These are phyloP conservation scores for Juncus effusus DNA, from an alignment of 176 grass and related monocot genomes.

Conservation along the genomic window DNA sequence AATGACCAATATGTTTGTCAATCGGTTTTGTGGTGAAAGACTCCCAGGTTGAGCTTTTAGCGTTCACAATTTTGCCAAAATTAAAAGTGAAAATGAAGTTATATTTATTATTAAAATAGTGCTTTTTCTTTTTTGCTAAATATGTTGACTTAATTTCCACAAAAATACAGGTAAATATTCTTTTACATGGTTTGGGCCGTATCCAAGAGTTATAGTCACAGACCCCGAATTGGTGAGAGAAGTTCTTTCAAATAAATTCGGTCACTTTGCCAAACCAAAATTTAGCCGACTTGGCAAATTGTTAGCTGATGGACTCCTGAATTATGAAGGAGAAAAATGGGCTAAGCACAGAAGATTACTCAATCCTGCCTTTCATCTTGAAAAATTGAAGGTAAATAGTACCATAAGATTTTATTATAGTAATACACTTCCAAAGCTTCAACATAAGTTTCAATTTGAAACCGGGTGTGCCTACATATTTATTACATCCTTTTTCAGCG, in stretches of 20 bases:
- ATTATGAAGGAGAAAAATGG: constrained; percentile 71
- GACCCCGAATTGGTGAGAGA: constrained; percentile 60
- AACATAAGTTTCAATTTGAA: too few relatives aligned
- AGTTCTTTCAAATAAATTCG: constrained; percentile 56
- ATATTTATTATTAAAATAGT: too few relatives aligned
- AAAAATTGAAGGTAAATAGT: constrained; percentile 59
- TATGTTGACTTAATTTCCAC: too few relatives aligned
- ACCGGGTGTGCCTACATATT: too few relatives aligned
- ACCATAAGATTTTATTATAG: too few relatives aligned
- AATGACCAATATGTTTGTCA: too few relatives aligned
- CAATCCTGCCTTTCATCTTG: constrained; percentile 63
- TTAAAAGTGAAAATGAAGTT: too few relatives aligned
- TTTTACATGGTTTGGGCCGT: constrained; percentile 60
- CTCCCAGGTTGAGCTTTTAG: too few relatives aligned
- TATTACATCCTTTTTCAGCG: constrained; percentile 40
- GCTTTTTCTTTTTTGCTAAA: too few relatives aligned
- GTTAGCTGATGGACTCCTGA: constrained; percentile 39
- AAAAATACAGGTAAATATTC: constrained; percentile 47
- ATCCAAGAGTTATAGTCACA: constrained; percentile 33
- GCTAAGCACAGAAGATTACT: constrained; percentile 63
- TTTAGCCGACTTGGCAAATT: constrained; percentile 17
- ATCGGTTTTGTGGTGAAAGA: too few relatives aligned
- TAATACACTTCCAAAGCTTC: too few relatives aligned
- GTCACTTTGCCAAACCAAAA: constrained; percentile 46
- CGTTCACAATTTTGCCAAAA: too few relatives aligned